A percentile compares a stretch with the other conserved stretches of the same genome.
phyloP scores from a whole-genome alignment of 768 basidiomycete species.

The Mycena alexandri region DNA sequence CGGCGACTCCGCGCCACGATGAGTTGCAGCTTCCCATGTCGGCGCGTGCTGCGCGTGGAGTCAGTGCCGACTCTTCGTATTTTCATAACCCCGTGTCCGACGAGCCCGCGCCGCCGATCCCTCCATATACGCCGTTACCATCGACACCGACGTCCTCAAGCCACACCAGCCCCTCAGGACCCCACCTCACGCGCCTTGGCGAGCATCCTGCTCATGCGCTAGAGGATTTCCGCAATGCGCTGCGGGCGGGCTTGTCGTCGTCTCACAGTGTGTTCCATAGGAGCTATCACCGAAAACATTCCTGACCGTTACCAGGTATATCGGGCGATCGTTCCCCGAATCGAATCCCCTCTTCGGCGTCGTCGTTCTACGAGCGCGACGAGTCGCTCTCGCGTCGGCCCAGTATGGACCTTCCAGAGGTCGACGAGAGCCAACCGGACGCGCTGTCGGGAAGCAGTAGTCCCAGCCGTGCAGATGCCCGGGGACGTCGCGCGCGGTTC shows the following conservation, averaged over 20 bases:
- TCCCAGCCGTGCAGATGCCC: conserved; percentile 39
- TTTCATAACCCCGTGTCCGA: conserved; percentile 9
- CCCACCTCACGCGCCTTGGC: conserved; percentile 15
- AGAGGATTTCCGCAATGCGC: conserved; percentile 54
- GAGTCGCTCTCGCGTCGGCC: conserved; percentile 55
- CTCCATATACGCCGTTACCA: conserved; percentile 35
- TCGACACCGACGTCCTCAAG: conserved; percentile 29
- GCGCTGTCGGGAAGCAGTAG: conserved; percentile 29
- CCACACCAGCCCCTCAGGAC: conserved; percentile 28
- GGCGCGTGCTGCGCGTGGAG: conserved; percentile 29
- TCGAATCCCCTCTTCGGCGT: conserved; percentile 30
- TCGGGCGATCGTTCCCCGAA: conserved; percentile 28
- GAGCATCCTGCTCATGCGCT: conserved; percentile 49
- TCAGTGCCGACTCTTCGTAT: conserved; percentile 38
- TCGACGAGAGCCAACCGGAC: conserved; percentile 38
- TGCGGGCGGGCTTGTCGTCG: conserved; percentile 46
- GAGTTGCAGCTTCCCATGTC: conserved; percentile 10
- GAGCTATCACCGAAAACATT: too few species aligned
- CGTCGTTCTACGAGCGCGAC: conserved; percentile 40
- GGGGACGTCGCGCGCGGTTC: conserved; percentile 60
- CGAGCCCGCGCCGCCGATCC: conserved; percentile 30
- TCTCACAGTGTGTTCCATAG: conserved; percentile 25
- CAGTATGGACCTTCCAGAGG: conserved; percentile 56
- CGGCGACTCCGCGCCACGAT: conserved; percentile 29
- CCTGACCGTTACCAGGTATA: conserved; percentile 11